Conservation (phyloP, 2,329 filamentous ascomycete species). For the Diplodia intermedia region DNA sequence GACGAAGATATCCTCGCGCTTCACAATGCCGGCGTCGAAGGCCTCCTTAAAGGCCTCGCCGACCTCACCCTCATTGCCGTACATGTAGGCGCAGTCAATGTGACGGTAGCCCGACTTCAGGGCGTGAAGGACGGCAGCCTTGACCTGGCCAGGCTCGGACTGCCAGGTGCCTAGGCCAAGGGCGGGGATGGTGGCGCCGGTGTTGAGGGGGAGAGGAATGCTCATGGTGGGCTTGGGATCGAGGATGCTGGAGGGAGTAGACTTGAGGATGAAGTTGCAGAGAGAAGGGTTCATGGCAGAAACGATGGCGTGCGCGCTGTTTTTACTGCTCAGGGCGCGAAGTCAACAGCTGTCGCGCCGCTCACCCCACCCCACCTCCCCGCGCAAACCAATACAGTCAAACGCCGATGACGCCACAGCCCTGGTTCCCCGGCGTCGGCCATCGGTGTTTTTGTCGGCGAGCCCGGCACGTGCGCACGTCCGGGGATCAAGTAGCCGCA, state of each 20-base stretch:
- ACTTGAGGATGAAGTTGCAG: constrained; percentile 50
- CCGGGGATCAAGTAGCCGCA: constrained; percentile 9
- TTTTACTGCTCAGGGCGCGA: constrained; percentile 13
- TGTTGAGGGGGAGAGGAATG: constrained; percentile 50
- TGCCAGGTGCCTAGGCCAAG: constrained; percentile 51
- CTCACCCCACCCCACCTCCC: constrained; percentile 22
- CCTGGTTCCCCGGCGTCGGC: neutral
- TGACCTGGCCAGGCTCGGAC: constrained; percentile 54
- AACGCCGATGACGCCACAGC: constrained; percentile 32
- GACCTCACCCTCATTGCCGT: constrained; percentile 81
- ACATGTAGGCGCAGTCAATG: constrained; percentile 70
- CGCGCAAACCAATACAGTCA: constrained; percentile 9
- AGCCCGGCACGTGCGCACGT: neutral
- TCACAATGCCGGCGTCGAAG: constrained; percentile 80
- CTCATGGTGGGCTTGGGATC: constrained; percentile 50
- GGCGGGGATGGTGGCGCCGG: constrained; percentile 49
- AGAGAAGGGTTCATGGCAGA: constrained; percentile 48
- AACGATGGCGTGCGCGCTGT: constrained; percentile 24
- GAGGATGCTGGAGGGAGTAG: constrained; percentile 46
- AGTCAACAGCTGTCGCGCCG: neutral
- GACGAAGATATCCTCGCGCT: constrained; percentile 87
- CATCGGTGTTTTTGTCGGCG: constrained; percentile 14
- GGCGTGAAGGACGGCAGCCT: constrained; percentile 56
- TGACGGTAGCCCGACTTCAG: constrained; percentile 59
- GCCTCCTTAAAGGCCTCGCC: constrained; percentile 79